phyloP scores from a whole-genome alignment of 352 stramenopile species.

The Globisporangium ultimum region DNA sequence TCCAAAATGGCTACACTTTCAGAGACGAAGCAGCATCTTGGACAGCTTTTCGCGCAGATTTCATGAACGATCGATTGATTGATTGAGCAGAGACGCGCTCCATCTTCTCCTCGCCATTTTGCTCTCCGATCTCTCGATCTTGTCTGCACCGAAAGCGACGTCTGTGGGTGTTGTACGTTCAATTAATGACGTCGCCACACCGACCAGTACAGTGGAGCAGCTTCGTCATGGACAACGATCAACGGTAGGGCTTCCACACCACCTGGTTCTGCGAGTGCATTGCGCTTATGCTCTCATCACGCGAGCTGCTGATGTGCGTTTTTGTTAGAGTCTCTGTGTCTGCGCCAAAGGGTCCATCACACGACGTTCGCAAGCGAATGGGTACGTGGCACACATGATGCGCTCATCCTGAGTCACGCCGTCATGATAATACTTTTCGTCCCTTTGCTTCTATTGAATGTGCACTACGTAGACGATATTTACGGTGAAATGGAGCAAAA shows the following conservation, averaged over 20 bases:
- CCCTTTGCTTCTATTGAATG: no score
- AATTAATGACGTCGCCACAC: neutral
- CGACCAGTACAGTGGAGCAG: neutral
- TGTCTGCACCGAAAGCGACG: neutral
- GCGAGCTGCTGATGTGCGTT: neutral
- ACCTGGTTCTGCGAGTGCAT: no score
- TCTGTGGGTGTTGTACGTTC: neutral
- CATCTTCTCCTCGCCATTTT: neutral
- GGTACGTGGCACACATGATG: constrained; percentile 15
- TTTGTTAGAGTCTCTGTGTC: constrained; percentile 7
- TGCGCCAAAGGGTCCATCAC: constrained; percentile 16
- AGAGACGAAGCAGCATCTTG: neutral
- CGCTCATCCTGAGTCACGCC: neutral
- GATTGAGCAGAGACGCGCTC: neutral
- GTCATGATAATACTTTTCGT: neutral
- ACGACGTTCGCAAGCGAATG: constrained; percentile 48
- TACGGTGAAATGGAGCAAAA: constrained; percentile 65
- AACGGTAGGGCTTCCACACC: neutral
- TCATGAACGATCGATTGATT: neutral
- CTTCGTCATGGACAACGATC: constrained; percentile 3
- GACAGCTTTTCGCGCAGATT: neutral
- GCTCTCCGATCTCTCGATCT: neutral
- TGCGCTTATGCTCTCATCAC: no score
- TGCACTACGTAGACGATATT: constrained; percentile 39
- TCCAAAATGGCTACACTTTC: constrained; percentile 9